These are phyloP conservation scores for Escallonia rubra DNA, from an alignment of 129 eudicot species.

Conservation along the genomic window DNA sequence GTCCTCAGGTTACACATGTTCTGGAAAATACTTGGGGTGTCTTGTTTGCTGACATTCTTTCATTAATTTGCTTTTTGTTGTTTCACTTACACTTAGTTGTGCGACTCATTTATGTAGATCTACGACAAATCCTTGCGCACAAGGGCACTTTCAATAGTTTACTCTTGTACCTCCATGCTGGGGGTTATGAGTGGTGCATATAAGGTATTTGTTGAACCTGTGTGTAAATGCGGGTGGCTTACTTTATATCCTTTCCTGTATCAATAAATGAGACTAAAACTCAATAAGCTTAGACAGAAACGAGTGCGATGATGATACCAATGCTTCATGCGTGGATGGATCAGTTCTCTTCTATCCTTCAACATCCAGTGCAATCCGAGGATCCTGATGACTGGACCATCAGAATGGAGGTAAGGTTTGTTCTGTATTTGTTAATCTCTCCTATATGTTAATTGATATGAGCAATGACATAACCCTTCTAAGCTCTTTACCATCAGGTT, in stretches of 20 bases:
- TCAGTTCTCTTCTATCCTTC: conserved; percentile 65
- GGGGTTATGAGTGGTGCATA: conserved; percentile 93
- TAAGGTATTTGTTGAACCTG: conserved; percentile 51
- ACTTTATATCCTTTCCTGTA: conserved; percentile 1
- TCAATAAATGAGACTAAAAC: conserved; percentile 9
- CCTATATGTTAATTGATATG: conserved; percentile 17
- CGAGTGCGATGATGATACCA: conserved; percentile 62
- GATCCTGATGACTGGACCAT: conserved; percentile 99
- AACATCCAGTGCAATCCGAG: conserved; percentile 73
- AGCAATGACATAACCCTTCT: conserved; percentile 3
- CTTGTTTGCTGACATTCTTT: not conserved
- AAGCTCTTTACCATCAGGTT: conserved; percentile 45
- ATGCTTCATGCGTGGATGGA: conserved; percentile 83
- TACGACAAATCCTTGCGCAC: conserved; percentile 66
- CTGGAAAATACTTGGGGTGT: too few relatives aligned
- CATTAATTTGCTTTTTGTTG: not conserved
- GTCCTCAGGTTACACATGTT: too few relatives aligned
- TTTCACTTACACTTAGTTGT: conserved; percentile 2
- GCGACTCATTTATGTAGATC: conserved; percentile 40
- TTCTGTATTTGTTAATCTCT: conserved; percentile 12
- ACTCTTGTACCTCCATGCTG: conserved; percentile 75
- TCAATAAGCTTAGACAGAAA: conserved; percentile 50
- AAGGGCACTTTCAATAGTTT: conserved; percentile 74
- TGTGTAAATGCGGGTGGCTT: not conserved
- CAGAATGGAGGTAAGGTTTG: conserved; percentile 76